Evolutionary conservation across 805 yeast species (phyloP).

Genomic region (Wickerhamomyces hampshirensis): DNA sequence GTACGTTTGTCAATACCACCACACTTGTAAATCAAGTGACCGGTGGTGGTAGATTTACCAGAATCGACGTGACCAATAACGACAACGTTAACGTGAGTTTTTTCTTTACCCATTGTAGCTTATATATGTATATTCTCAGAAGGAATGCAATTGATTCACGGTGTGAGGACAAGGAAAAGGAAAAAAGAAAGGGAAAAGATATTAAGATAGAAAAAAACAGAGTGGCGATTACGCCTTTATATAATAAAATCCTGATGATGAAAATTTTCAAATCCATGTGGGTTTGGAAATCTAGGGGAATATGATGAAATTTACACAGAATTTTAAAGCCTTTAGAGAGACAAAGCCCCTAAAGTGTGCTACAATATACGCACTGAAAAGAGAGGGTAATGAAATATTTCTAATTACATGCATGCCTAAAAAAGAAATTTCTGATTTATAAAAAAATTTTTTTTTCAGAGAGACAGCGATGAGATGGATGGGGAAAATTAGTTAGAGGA

Average conservation of each 20-base stretch:
- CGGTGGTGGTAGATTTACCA: constrained; percentile 98
- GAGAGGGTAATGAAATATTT: background rate
- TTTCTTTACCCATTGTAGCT: constrained; percentile 67
- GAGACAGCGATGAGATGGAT: background rate
- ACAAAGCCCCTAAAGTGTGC: background rate
- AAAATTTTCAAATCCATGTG: constrained; percentile 2
- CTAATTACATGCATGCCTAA: background rate
- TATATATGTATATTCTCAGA: constrained; percentile 25
- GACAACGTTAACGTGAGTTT: constrained; percentile 98
- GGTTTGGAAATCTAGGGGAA: no score
- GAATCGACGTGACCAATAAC: constrained; percentile 99
- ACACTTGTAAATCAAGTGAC: constrained; percentile 98
- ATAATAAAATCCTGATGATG: background rate
- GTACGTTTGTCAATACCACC: constrained; percentile 99
- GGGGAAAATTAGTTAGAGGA: background rate
- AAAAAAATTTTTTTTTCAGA: background rate
- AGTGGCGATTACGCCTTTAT: background rate
- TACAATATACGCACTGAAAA: background rate
- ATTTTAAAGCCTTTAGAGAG: no score
- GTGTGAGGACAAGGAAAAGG: constrained; percentile 29
- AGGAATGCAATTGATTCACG: constrained; percentile 33
- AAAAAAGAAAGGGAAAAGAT: constrained; percentile 7
- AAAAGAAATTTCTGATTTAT: constrained; percentile 1
- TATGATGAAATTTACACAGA: no score
- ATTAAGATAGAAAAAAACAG: background rate